Base-by-base conservation (phyloP, 2,329 filamentous ascomycete species). In the Epichloe bromicola region DNA sequence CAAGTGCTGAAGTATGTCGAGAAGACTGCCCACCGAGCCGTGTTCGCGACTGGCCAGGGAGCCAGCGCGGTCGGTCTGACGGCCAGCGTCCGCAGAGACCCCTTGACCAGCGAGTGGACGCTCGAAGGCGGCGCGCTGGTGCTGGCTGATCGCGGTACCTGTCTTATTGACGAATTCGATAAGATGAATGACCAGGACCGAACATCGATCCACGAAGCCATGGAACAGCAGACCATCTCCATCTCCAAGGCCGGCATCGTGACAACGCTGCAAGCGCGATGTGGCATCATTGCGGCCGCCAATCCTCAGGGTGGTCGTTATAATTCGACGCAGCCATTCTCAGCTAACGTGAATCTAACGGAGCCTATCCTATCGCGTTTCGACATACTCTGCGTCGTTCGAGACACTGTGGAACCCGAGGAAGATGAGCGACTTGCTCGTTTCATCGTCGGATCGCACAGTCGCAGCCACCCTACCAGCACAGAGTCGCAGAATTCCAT, bases 111-210 rank as follows among this genome's bases (percentile, higher is more conserved):
- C 65, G 93, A 98, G 70, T 98, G 93, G 91, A 97, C 93, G 5
- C 74, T 98, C 2, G 93, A 98, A 70, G 93, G 93, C 56, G 93
- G 93, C 63, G 93, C 93, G 4, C 76, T 98, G 11, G 93, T 98
- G 61, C 80, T 98, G 51, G 93, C 93, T 15, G 93, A 98, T 66
- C 85, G 88, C 57, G 93, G 93, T 40, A 95, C 88, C 15, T 97
- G 93, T 63, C 75, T 98, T 33, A 98, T 98, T 56, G 93, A 98
- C 61, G 93, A 98, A 69, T 98, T 98, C 61, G 93, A 98, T 78
- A 98, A 98, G 76, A 98, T 98, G 93, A 97, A 97, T 66, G 93
- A 98, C 65, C 89, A 97, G 65, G 93, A 98, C 67, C 82, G 93
- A 57, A 97, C 93, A 1, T 95, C 89, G 7, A 98, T 98, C 59